Percentiles rank a stretch among this genome's conserved stretches.
These are phyloP conservation scores for Boletus rubroflammeus DNA, from an alignment of 768 basidiomycete genomes.

Conservation along the genomic window DNA sequence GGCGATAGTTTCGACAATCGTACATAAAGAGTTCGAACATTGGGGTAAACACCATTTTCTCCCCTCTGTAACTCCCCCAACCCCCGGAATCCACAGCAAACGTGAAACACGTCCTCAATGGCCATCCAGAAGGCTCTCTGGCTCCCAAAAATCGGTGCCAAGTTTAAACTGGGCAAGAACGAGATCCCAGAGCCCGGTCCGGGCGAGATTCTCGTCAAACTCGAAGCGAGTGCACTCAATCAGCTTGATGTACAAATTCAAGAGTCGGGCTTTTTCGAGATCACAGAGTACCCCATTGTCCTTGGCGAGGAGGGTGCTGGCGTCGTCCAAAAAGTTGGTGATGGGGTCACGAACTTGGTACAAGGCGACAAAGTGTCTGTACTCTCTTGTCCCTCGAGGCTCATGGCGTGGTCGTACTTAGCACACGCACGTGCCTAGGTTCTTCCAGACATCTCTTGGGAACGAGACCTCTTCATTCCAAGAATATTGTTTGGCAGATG, in stretches of 20 bases:
- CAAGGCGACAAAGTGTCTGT: slow-evolving; percentile 31
- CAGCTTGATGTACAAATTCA: slow-evolving; percentile 35
- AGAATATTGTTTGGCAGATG: slow-evolving; percentile 18
- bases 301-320: slow-evolving; percentile 38
- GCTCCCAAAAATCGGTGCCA: slow-evolving; percentile 6
- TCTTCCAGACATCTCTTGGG: slow-evolving; percentile 4
- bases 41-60: background rate
- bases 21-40: background rate
- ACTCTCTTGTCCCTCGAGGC: background rate
- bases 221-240: slow-evolving; percentile 40
- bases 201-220: slow-evolving; percentile 40
- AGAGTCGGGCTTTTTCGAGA: background rate
- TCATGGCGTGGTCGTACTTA: background rate
- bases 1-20: background rate
- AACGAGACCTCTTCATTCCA: slow-evolving; percentile 20
- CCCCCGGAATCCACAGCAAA: background rate
- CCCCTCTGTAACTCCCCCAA: too few relatives aligned
- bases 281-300: slow-evolving; percentile 35
- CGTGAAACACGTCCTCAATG: background rate
- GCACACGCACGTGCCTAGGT: background rate
- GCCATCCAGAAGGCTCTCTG: slow-evolving; percentile 14
- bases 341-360: slow-evolving; percentile 30
- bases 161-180: slow-evolving; percentile 2
- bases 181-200: slow-evolving; percentile 35
- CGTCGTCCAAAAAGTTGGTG: slow-evolving; percentile 34